Evolutionary conservation across 2,329 filamentous ascomycete species (phyloP).

Genomic region (Apiospora malaysiana): DNA sequence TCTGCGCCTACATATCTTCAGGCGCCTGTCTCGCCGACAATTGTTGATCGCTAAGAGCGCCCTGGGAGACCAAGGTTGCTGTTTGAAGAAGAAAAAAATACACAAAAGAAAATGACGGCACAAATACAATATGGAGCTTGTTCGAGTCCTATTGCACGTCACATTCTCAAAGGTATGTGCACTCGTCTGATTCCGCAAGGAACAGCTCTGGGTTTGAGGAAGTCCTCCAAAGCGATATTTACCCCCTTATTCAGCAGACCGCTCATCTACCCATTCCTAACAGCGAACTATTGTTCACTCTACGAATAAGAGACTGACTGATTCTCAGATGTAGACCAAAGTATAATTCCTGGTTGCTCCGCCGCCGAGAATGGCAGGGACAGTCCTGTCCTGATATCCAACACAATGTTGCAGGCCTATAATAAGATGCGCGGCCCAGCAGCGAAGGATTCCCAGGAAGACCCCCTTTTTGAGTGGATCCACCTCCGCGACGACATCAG

Average conservation of each 20-base stretch:
- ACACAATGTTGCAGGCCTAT: constrained; percentile 36
- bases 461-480: constrained; percentile 36
- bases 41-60: not conserved
- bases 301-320: not conserved
- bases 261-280: not conserved
- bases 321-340: not conserved
- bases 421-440: constrained; percentile 36
- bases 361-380: constrained; percentile 22
- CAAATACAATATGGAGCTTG: not conserved
- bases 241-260: too few relatives aligned
- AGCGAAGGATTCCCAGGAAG: constrained; percentile 25
- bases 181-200: not conserved
- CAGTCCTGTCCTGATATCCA: constrained; percentile 28
- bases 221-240: not conserved
- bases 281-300: too few relatives aligned
- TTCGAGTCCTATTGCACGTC: constrained; percentile 18
- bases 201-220: not conserved
- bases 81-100: not conserved
- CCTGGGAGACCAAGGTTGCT: not conserved
- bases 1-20: not conserved
- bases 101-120: not conserved
- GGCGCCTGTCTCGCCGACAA: not conserved
- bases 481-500: constrained; percentile 25
- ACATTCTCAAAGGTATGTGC: constrained; percentile 14
- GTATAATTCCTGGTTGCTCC: constrained; percentile 31